phyloP scores from a whole-genome alignment of 192 early-diverging fungal genomes.

The Chytriomyces confervae region DNA sequence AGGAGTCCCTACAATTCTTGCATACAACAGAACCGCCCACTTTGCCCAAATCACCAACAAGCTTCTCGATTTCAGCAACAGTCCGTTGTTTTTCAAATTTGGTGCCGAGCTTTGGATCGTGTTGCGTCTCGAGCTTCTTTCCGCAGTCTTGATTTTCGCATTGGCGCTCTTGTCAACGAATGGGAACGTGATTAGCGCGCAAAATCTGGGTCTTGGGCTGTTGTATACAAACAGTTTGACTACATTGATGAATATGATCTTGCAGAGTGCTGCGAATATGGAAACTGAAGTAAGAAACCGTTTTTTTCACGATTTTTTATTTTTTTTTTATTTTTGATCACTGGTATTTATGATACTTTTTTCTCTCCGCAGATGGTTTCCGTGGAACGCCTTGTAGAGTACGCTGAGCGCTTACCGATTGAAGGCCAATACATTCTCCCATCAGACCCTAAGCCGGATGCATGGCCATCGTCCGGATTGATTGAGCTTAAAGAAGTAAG shows the following conservation, averaged over 20 bases:
- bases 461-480: slow-evolving; percentile 28
- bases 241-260: slow-evolving; percentile 15
- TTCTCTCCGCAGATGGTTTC: not conserved
- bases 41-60: slow-evolving; percentile 6
- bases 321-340: too few species aligned
- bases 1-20: slow-evolving; percentile 42
- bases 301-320: not conserved
- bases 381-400: slow-evolving; percentile 55
- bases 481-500: slow-evolving; percentile 23
- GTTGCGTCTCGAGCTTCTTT: slow-evolving; percentile 15
- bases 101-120: slow-evolving; percentile 22
- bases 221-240: slow-evolving; percentile 19
- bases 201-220: not conserved
- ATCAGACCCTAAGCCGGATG: not conserved
- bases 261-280: slow-evolving; percentile 27
- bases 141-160: slow-evolving; percentile 11
- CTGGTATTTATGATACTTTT: too few species aligned
- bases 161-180: slow-evolving; percentile 1
- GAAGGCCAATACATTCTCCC: slow-evolving; percentile 35
- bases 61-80: slow-evolving; percentile 15
- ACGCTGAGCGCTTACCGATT: slow-evolving; percentile 37
- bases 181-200: not conserved
- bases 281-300: slow-evolving; percentile 14
- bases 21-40: slow-evolving; percentile 16
- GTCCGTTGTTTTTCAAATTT: slow-evolving; percentile 23